These are phyloP conservation scores for Pleurotus salmoneostramineus DNA, from an alignment of 768 basidiomycete species.

Conservation along the genomic window DNA sequence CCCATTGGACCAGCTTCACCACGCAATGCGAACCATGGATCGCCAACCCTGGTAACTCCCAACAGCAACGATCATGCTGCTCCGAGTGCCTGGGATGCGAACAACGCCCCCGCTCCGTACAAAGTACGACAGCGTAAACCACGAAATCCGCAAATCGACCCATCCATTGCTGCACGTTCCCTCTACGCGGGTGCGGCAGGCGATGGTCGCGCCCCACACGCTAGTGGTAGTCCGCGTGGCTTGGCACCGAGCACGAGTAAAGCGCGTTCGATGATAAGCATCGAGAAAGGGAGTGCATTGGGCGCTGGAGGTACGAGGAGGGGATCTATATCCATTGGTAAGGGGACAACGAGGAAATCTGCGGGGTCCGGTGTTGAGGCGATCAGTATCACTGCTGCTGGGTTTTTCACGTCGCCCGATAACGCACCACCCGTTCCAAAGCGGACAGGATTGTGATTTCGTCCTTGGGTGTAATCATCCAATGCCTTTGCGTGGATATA, in stretches of 20 bases:
- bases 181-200: conserved; percentile 26
- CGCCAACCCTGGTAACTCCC: conserved; percentile 7
- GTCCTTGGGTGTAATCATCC: too few species aligned
- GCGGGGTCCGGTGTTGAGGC: conserved; percentile 76
- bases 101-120: conserved; percentile 20
- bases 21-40: background rate
- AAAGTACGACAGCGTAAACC: conserved; percentile 40
- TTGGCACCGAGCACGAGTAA: conserved; percentile 27
- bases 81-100: conserved; percentile 33
- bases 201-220: conserved; percentile 8
- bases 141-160: conserved; percentile 16
- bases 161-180: conserved; percentile 23
- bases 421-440: conserved; percentile 29
- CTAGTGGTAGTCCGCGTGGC: conserved; percentile 17
- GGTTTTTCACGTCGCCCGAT: conserved; percentile 67
- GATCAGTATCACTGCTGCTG: conserved; percentile 68
- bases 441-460: background rate
- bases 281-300: conserved; percentile 43
- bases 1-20: conserved; percentile 45
- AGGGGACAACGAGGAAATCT: conserved; percentile 58
- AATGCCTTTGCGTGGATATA: too few species aligned
- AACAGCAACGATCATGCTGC: conserved; percentile 5
- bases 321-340: conserved; percentile 65
- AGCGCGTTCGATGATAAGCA: conserved; percentile 60
- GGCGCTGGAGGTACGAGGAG: conserved; percentile 32